phyloP scores from a whole-genome alignment of 106 monocot species.

The Gastrodia elata region DNA sequence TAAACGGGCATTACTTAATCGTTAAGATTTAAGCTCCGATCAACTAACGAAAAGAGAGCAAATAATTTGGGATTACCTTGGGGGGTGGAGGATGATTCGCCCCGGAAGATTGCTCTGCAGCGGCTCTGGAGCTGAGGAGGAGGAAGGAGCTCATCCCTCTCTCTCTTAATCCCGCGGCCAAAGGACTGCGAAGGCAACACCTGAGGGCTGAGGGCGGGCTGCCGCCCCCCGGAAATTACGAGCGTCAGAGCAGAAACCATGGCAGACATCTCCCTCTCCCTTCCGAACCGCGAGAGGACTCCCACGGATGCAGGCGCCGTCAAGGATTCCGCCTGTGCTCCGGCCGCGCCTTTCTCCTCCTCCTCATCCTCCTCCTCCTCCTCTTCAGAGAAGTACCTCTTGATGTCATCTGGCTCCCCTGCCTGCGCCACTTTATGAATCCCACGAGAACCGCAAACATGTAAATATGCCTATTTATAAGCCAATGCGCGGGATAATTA shows the following conservation, averaged over 20 bases:
- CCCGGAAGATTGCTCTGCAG: too few relatives aligned
- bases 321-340: not conserved
- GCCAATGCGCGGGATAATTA: too few relatives aligned
- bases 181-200: not conserved
- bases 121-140: too few relatives aligned
- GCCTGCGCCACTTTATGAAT: slow-evolving; percentile 32
- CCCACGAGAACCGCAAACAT: not conserved
- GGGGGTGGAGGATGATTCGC: too few relatives aligned
- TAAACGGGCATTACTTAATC: too few relatives aligned
- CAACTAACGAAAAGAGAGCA: too few relatives aligned
- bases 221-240: slow-evolving; percentile 18
- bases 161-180: slow-evolving; percentile 18
- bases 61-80: too few relatives aligned
- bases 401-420: slow-evolving; percentile 15
- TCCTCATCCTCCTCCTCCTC: slow-evolving; percentile 7
- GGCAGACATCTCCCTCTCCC: slow-evolving; percentile 28
- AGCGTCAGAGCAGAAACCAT: slow-evolving; percentile 54
- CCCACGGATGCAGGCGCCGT: not conserved
- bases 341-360: not conserved
- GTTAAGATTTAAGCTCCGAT: too few relatives aligned
- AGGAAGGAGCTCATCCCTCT: slow-evolving; percentile 14
- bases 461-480: not conserved
- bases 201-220: not conserved
- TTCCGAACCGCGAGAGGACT: not conserved
- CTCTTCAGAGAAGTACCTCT: slow-evolving; percentile 11